Percentiles rank a stretch among this genome's conserved stretches.
Conservation (phyloP, 768 basidiomycete genomes). For the Postia placenta region DNA sequence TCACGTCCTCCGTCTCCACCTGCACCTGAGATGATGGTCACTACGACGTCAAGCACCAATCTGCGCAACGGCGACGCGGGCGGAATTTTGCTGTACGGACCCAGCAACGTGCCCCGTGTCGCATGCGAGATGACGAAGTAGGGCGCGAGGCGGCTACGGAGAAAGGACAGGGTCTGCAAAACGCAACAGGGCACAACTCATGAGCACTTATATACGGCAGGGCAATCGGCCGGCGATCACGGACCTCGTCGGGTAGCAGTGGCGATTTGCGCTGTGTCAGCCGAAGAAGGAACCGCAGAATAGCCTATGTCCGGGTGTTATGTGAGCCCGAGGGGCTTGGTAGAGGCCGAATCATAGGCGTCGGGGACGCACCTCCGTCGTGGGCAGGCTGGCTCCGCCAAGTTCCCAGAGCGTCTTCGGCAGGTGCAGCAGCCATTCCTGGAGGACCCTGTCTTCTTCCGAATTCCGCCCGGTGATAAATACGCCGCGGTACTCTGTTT, state of each 20-base stretch:
- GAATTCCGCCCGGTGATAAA: slow-evolving; percentile 33
- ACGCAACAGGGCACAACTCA: neutral
- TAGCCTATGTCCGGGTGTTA: slow-evolving; percentile 27
- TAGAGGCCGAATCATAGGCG: neutral
- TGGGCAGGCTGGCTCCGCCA: slow-evolving; percentile 45
- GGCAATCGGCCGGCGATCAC: slow-evolving; percentile 15
- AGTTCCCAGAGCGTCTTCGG: slow-evolving; percentile 86
- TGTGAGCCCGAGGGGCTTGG: neutral
- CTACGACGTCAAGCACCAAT: slow-evolving; percentile 61
- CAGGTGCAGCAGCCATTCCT: slow-evolving; percentile 69
- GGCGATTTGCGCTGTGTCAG: slow-evolving; percentile 48
- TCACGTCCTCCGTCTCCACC: slow-evolving; percentile 7
- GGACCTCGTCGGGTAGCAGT: slow-evolving; percentile 38
- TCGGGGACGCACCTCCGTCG: slow-evolving; percentile 50
- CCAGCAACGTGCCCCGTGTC: slow-evolving; percentile 62
- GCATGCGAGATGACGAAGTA: slow-evolving; percentile 79
- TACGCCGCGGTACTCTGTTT: slow-evolving; percentile 43
- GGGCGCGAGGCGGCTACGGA: slow-evolving; percentile 62
- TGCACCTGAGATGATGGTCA: slow-evolving; percentile 18
- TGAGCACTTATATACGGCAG: slow-evolving; percentile 1
- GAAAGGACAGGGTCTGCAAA: slow-evolving; percentile 38
- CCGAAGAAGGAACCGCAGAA: slow-evolving; percentile 60
- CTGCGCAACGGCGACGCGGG: slow-evolving; percentile 35
- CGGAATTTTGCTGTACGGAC: slow-evolving; percentile 75
- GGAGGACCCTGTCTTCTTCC: slow-evolving; percentile 29